Evolutionary conservation across 129 eudicot genomes (phyloP), one percentile per base, ranked within the genome.

Genomic region (Kitagawia praeruptora): DNA sequence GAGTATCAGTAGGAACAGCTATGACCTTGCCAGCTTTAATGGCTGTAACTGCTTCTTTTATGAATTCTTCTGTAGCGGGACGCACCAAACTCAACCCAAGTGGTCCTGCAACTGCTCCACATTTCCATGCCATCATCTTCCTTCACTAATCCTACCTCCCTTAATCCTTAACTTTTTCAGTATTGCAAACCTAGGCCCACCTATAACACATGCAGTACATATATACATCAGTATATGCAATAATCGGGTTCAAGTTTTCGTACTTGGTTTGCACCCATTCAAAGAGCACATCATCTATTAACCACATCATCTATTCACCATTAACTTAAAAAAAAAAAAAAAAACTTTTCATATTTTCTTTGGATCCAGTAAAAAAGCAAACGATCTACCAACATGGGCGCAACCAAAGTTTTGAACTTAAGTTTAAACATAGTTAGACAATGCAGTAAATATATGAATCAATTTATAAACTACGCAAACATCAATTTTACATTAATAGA

Each of bases 1-100:
- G 87, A 4, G 97, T 95, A 82, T 95, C 97, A 70, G 99, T 95
- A 42, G 99, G 99, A 11, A 95, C 99, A 39, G 95, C 96, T 40
- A 95, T 86, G 69, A 95, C 97, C 40, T 90, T 87, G 38, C 97
- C 96, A 37, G 83, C 75, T 84, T 72, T 92, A 40, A 95, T 40
- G 49, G 96, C 90, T 72, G 83, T 84, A 78, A 95, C 53, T 1
- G 97, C 96, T 78, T 95, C 93, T 25, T 70, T 78, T 15, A 82
- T 88, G 76, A 82, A 79, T 48, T 79, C 87, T 76, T 85, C 92
- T 0, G 87, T 87, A 2, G 97, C 96, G 6, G 93, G 95, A 44
- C 86, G 84, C 74, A 95, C 86, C 47, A 86, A 74, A 6, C 87
- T 85, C 75, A 77, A 27, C 40, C 49, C 38, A 51, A 70, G 25